Evolutionary conservation across 495 filamentous ascomycete species (phyloP).

Genomic region (Jackrogersella minutella): DNA sequence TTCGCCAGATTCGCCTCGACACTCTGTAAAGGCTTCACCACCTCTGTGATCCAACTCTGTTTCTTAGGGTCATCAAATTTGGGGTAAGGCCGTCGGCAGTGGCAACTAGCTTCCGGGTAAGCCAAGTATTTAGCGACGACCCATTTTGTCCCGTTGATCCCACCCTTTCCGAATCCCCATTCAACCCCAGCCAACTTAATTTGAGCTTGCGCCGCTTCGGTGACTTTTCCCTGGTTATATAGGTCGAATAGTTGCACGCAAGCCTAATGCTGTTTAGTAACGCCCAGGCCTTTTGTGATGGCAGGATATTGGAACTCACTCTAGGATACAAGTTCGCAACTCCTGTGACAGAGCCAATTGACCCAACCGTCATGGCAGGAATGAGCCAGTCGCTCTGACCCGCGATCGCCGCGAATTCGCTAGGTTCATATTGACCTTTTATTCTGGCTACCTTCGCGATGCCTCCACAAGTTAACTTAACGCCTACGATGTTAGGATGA

Average conservation of each 20-base stretch:
- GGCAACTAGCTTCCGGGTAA: constrained; percentile 36
- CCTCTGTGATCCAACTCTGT: constrained; percentile 40
- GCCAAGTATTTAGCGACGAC: constrained; percentile 1
- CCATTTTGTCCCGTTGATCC: constrained; percentile 29
- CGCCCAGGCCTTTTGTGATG: neutral
- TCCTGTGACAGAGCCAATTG: neutral
- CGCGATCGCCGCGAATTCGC: neutral
- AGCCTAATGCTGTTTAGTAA: neutral
- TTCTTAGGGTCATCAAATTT: constrained; percentile 47
- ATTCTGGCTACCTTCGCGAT: constrained; percentile 1
- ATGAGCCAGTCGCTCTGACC: constrained; percentile 4
- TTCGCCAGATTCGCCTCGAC: constrained; percentile 19
- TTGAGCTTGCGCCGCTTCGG: constrained; percentile 49
- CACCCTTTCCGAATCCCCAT: constrained; percentile 53
- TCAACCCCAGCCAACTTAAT: constrained; percentile 46
- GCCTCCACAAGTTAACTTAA: constrained; percentile 50
- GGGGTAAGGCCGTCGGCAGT: constrained; percentile 53
- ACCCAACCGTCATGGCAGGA: neutral
- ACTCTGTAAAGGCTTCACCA: constrained; percentile 25
- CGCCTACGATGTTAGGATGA: constrained; percentile 49
- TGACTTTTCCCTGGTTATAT: constrained; percentile 40
- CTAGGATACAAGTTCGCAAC: neutral
- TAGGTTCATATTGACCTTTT: constrained; percentile 5
- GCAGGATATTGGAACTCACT: neutral
- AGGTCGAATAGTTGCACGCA: constrained; percentile 1